phyloP scores from a whole-genome alignment of 1,139 yeast genomes.

The Lodderomyces theae region DNA sequence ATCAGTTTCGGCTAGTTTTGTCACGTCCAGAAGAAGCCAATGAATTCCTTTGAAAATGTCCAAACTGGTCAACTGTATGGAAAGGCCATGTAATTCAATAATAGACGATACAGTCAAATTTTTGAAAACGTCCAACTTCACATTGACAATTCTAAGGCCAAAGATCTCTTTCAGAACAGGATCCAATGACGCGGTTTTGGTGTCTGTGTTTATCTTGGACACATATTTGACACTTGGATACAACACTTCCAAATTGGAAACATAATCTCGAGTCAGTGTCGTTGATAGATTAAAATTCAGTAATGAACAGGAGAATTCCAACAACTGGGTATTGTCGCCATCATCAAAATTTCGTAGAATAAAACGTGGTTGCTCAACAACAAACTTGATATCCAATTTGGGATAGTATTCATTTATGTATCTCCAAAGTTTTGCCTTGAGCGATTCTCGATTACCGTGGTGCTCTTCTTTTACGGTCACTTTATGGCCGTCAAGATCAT shows the following conservation, averaged over 20 bases:
- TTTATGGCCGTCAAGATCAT: no score
- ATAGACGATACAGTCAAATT: slow-evolving; percentile 28
- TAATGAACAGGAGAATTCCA: slow-evolving; percentile 39
- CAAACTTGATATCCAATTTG: slow-evolving; percentile 36
- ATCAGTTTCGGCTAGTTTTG: slow-evolving; percentile 25
- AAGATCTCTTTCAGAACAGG: slow-evolving; percentile 24
- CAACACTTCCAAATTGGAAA: slow-evolving; percentile 33
- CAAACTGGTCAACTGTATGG: slow-evolving; percentile 30
- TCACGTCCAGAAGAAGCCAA: slow-evolving; percentile 26
- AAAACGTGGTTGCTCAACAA: slow-evolving; percentile 44
- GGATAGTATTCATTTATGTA: slow-evolving; percentile 45
- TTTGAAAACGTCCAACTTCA: slow-evolving; percentile 27
- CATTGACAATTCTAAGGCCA: slow-evolving; percentile 10
- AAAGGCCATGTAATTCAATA: slow-evolving; percentile 22
- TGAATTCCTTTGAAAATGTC: slow-evolving; percentile 34
- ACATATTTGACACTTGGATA: slow-evolving; percentile 34
- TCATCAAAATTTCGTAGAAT: slow-evolving; percentile 31
- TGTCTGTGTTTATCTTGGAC: slow-evolving; percentile 20
- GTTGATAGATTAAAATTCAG: slow-evolving; percentile 38
- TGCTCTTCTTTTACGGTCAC: neutral
- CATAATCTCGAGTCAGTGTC: slow-evolving; percentile 34
- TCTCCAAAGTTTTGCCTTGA: slow-evolving; percentile 12
- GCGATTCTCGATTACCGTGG: slow-evolving; percentile 7
- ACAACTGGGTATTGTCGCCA: slow-evolving; percentile 24
- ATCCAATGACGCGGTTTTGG: slow-evolving; percentile 14